Evolutionary conservation across 2,329 filamentous ascomycete genomes (phyloP), one percentile per base, ranked within the genome.

Genomic region (Blumeriella jaapii): DNA sequence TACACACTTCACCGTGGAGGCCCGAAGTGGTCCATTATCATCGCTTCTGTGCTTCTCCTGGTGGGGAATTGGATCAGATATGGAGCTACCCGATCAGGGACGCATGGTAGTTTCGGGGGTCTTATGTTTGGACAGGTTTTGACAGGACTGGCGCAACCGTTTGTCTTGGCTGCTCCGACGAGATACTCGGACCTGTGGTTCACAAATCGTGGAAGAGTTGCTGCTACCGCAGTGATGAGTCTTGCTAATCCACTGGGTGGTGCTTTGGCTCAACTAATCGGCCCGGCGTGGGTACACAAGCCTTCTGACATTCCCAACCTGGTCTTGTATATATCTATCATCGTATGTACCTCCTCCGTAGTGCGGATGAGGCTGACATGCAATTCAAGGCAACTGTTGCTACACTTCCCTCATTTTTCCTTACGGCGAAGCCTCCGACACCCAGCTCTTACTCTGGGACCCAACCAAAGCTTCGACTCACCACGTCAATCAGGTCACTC

Each of bases 111-210:
- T 47, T 93, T 82, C 53, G 77, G 77, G 26, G 68, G 82, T 28
- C 78, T 85, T 42, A 84, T 96, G 80, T 78, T 93, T 48, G 89
- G 89, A 4, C 89, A 96, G 62, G 80, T 96, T 55, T 58, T 98
- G 41, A 85, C 82, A 34, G 91, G 89, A 1, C 68, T 95, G 24
- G 78, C 85, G 1, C 91, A 98, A 55, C 87, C 91, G 0, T 96
- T 96, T 57, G 84, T 93, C 9, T 72, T 96, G 7, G 77, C 81
- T 5, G 85, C 89, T 0, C 89, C 91, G 1, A 89, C 91, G 0
- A 69, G 84, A 42, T 98, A 93, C 60, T 91, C 83, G 36, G 87
- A 95, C 55, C 64, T 94, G 40, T 96, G 91, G 91, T 96, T 96
- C 61, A 87, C 84, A 2, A 78, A 82, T 50, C 64, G 67, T 8